These are phyloP conservation scores for Macrophomina tecta DNA, from an alignment of 2,329 filamentous ascomycete species.

Conservation along the genomic window DNA sequence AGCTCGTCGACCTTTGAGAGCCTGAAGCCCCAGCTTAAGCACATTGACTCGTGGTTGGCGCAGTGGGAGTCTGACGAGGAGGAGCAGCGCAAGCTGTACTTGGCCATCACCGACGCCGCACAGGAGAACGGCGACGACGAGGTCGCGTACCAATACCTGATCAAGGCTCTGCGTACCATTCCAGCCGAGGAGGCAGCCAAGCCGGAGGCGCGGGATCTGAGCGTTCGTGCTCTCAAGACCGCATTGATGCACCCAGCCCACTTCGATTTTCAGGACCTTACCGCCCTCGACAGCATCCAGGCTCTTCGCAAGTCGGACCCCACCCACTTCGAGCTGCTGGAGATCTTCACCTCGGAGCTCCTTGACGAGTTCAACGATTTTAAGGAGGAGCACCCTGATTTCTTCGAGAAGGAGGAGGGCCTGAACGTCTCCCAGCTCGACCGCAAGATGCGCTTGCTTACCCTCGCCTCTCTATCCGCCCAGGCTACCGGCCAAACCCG, in stretches of 20 bases:
- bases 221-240: slow-evolving; percentile 68
- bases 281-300: slow-evolving; percentile 77
- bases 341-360: slow-evolving; percentile 93
- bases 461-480: slow-evolving; percentile 87
- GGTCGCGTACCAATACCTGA: slow-evolving; percentile 75
- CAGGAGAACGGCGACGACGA: slow-evolving; percentile 77
- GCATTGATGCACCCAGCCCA: slow-evolving; percentile 70
- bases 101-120: slow-evolving; percentile 81
- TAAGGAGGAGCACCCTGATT: slow-evolving; percentile 86
- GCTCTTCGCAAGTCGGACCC: slow-evolving; percentile 84
- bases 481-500: slow-evolving; percentile 72
- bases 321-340: slow-evolving; percentile 87
- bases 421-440: slow-evolving; percentile 75
- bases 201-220: slow-evolving; percentile 63
- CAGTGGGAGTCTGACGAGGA: slow-evolving; percentile 84
- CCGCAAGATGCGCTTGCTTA: slow-evolving; percentile 96
- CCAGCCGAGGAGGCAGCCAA: slow-evolving; percentile 63
- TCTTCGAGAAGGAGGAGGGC: slow-evolving; percentile 77
- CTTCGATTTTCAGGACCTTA: slow-evolving; percentile 76
- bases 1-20: slow-evolving; percentile 74
- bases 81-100: slow-evolving; percentile 82
- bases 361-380: slow-evolving; percentile 97
- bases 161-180: slow-evolving; percentile 79
- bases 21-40: slow-evolving; percentile 81
- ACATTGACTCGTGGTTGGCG: slow-evolving; percentile 80